These are phyloP conservation scores for Monosporascus sp. DNA, from an alignment of 2,329 filamentous ascomycete species.

Conservation along the genomic window DNA sequence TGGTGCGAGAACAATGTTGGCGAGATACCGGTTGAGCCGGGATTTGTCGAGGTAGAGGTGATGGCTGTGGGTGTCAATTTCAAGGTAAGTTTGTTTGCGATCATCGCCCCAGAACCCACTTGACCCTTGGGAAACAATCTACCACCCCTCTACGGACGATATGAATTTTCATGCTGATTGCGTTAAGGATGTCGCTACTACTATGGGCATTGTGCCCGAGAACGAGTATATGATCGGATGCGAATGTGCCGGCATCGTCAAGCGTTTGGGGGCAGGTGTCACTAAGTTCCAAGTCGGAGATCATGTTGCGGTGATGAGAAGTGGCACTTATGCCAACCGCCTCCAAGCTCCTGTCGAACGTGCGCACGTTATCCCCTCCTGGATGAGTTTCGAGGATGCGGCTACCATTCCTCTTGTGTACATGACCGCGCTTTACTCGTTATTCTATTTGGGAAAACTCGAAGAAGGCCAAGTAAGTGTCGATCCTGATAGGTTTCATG, in stretches of 20 bases:
- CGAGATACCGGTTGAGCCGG: too few relatives aligned
- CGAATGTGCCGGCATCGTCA: slow-evolving; percentile 11
- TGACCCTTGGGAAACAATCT: too few relatives aligned
- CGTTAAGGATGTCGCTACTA: slow-evolving; percentile 25
- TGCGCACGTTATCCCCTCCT: slow-evolving; percentile 3
- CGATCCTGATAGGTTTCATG: too few relatives aligned
- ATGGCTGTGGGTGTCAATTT: too few relatives aligned
- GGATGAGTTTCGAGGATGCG: slow-evolving; percentile 6
- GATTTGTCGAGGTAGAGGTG: too few relatives aligned
- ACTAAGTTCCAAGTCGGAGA: slow-evolving; percentile 6
- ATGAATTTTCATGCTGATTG: too few relatives aligned
- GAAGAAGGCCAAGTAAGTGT: slow-evolving; percentile 3
- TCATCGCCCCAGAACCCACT: too few relatives aligned
- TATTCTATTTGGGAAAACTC: slow-evolving; percentile 1
- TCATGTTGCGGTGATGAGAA: slow-evolving; percentile 5
- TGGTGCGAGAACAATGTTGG: too few relatives aligned
- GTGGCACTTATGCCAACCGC: background rate
- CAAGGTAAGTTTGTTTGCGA: too few relatives aligned
- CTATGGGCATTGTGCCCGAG: slow-evolving; percentile 16
- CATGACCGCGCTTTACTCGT: slow-evolving; percentile 1
- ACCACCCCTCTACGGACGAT: too few relatives aligned
- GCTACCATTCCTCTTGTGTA: slow-evolving; percentile 7
- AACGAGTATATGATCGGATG: slow-evolving; percentile 5
- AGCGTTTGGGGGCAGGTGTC: slow-evolving; percentile 3
- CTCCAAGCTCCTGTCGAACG: background rate